A percentile compares a stretch with the other conserved stretches of the same genome.
These are phyloP conservation scores for Tolypocladium album DNA, from an alignment of 2,329 filamentous ascomycete species.

Conservation along the genomic window DNA sequence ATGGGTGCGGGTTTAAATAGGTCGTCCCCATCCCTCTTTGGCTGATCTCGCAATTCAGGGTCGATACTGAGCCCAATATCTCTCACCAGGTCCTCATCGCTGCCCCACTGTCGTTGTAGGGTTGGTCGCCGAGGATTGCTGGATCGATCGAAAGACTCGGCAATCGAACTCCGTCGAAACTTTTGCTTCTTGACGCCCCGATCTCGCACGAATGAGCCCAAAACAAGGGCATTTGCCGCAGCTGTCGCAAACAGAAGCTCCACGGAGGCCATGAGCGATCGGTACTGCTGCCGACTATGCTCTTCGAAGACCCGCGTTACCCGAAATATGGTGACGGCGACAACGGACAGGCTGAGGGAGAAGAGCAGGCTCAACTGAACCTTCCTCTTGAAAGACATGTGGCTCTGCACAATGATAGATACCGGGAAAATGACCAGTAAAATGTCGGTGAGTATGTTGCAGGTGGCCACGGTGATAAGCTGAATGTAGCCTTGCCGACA, in stretches of 20 bases:
- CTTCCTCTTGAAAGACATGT: conserved; percentile 69
- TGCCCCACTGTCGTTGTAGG: conserved; percentile 64
- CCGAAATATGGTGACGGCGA: conserved; percentile 70
- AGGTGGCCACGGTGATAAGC: conserved; percentile 79
- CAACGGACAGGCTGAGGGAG: conserved; percentile 69
- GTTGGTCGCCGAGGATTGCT: conserved; percentile 32
- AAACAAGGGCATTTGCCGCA: conserved; percentile 78
- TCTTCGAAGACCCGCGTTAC: conserved; percentile 65
- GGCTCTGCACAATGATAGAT: conserved; percentile 71
- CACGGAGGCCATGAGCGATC: conserved; percentile 79
- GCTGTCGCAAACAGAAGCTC: conserved; percentile 83
- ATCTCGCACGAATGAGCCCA: conserved; percentile 88
- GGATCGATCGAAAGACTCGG: conserved; percentile 49
- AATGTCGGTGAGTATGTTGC: conserved; percentile 81
- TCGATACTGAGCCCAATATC: conserved; percentile 63
- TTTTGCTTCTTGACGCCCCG: conserved; percentile 82
- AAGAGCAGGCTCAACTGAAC: conserved; percentile 71
- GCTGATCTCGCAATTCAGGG: conserved; percentile 34
- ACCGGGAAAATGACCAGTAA: conserved; percentile 82
- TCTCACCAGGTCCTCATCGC: conserved; percentile 81
- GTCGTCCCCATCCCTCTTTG: conserved; percentile 12
- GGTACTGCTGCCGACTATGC: conserved; percentile 70
- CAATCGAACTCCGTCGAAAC: conserved; percentile 56
- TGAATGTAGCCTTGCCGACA: conserved; percentile 85
- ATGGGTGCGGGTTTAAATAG: conserved; percentile 26